phyloP scores from a whole-genome alignment of 352 stramenopile genomes.

The Pythium insidiosum region DNA sequence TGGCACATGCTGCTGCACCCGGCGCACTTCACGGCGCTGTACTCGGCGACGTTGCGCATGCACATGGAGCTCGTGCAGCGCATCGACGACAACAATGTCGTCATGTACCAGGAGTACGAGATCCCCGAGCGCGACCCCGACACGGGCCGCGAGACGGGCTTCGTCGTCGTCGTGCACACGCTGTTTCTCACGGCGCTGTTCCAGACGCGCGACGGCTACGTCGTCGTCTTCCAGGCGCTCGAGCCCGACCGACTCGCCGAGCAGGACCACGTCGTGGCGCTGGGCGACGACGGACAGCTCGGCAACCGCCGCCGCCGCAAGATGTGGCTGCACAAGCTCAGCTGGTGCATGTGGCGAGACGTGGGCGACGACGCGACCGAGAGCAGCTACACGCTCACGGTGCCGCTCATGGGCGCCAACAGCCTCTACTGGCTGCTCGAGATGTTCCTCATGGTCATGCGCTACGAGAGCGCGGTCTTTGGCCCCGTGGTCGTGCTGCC shows the following conservation, averaged over 20 bases:
- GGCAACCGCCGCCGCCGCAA: slow-evolving; percentile 8
- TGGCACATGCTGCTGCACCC: slow-evolving; percentile 14
- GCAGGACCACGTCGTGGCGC: slow-evolving; percentile 11
- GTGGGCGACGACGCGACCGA: slow-evolving; percentile 9
- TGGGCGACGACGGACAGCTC: slow-evolving; percentile 12
- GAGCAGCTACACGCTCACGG: slow-evolving; percentile 12
- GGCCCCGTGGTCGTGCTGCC: slow-evolving; percentile 10
- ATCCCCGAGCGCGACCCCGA: slow-evolving; percentile 13
- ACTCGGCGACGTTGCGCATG: slow-evolving; percentile 11
- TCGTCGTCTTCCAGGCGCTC: slow-evolving; percentile 21
- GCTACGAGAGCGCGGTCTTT: slow-evolving; percentile 8
- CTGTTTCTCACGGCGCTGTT: slow-evolving; percentile 9
- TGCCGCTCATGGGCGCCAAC: slow-evolving; percentile 10
- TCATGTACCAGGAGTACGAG: slow-evolving; percentile 23
- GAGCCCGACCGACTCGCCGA: slow-evolving; percentile 21
- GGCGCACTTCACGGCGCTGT: slow-evolving; percentile 6
- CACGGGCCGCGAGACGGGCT: slow-evolving; percentile 11
- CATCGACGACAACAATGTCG: slow-evolving; percentile 19
- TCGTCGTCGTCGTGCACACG: slow-evolving; percentile 16
- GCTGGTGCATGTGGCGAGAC: slow-evolving; percentile 18
- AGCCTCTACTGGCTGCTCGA: slow-evolving; percentile 19
- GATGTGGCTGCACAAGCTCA: slow-evolving; percentile 20
- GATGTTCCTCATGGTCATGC: slow-evolving; percentile 17
- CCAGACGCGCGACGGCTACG: slow-evolving; percentile 2
- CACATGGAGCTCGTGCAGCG: slow-evolving; percentile 18